Evolutionary conservation across 495 filamentous ascomycete genomes (phyloP).

Genomic region (Podospora anserina): DNA sequence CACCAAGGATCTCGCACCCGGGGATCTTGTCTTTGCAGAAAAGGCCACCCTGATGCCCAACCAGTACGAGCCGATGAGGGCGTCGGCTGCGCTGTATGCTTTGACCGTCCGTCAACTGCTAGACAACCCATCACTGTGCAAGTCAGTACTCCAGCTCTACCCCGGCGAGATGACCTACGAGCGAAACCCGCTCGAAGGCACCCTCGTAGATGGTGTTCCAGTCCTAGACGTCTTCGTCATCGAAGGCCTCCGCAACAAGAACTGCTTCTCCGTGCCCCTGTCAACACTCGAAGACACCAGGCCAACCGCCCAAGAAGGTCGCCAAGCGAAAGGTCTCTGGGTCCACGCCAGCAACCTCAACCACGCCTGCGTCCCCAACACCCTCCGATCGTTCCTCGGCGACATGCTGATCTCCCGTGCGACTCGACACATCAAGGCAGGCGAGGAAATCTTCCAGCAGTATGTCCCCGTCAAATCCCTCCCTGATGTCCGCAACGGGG

Average conservation of each 20-base stretch:
- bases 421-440: constrained; percentile 40
- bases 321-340: constrained; percentile 52
- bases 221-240: constrained; percentile 53
- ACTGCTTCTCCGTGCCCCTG: constrained; percentile 49
- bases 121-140: constrained; percentile 47
- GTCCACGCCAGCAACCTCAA: constrained; percentile 51
- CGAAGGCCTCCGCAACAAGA: constrained; percentile 45
- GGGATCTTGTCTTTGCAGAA: constrained; percentile 53
- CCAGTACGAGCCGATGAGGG: constrained; percentile 34
- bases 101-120: constrained; percentile 46
- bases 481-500: constrained; percentile 16
- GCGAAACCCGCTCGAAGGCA: constrained; percentile 31
- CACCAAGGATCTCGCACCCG: constrained; percentile 44
- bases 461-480: constrained; percentile 33
- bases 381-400: constrained; percentile 53
- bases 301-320: constrained; percentile 20
- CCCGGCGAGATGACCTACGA: constrained; percentile 35
- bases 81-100: constrained; percentile 42
- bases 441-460: constrained; percentile 51
- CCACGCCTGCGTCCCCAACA: constrained; percentile 55
- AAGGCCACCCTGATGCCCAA: constrained; percentile 49
- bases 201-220: constrained; percentile 43
- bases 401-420: constrained; percentile 57
- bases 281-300: constrained; percentile 38
- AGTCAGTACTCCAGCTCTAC: constrained; percentile 42